These are phyloP conservation scores for Colletotrichum sp. DNA, from an alignment of 2,329 filamentous ascomycete species.

Conservation along the genomic window DNA sequence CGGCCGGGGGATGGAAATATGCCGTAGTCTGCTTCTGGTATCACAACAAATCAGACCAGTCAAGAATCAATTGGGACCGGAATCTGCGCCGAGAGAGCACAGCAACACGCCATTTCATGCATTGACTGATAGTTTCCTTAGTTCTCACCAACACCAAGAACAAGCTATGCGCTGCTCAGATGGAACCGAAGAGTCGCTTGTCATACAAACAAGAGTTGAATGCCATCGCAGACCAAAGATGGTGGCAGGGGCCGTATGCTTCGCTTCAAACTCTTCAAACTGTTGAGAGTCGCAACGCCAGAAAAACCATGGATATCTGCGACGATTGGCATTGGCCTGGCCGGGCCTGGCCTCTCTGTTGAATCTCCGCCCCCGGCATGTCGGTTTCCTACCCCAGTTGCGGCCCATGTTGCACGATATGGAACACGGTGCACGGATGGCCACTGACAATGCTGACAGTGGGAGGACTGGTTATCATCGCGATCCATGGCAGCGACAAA, in stretches of 20 bases:
- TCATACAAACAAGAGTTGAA: no score
- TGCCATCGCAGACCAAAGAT: background rate
- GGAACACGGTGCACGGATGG: background rate
- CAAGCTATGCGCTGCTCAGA: background rate
- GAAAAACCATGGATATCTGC: background rate
- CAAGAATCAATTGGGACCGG: background rate
- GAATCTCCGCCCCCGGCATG: background rate
- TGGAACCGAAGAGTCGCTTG: background rate
- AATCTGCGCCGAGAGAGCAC: background rate
- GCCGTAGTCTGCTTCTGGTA: background rate
- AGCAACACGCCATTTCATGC: no score
- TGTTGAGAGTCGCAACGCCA: background rate
- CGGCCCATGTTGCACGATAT: background rate
- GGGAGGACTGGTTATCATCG: background rate
- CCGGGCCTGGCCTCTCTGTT: background rate
- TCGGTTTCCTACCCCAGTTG: background rate
- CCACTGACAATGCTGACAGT: background rate
- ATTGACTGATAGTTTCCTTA: background rate
- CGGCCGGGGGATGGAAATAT: background rate
- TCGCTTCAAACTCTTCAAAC: background rate
- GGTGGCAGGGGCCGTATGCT: background rate
- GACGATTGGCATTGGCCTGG: background rate
- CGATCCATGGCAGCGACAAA: background rate
- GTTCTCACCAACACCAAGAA: background rate
- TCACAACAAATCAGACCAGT: background rate